Base-by-base conservation (phyloP, 805 yeast genomes). In the Lachancea meyersii region DNA sequence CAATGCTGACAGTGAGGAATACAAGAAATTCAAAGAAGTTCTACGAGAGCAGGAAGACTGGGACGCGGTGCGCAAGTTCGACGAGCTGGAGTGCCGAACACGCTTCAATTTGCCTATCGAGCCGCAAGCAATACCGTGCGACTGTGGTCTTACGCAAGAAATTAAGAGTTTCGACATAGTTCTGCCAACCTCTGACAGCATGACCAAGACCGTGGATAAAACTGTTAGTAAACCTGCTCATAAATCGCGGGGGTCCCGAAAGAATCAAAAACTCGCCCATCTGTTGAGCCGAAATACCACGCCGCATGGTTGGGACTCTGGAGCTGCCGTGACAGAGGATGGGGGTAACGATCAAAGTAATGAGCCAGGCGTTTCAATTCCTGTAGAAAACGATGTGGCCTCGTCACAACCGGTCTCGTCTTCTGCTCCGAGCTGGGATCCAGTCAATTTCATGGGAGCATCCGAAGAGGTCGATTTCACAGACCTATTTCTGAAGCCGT, bases 101-200 rank as follows among this genome's bases (percentile, higher is more conserved):
- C 48, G 52, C 22, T 52, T 54, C 30, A 61, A 61, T 44, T 40
- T 63, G 27, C 68, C 68, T 9, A 58, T 60, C 8, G 54, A 52
- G 17, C 49, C 57, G 1, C 49, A 61, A 10, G 50, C 58, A 31
- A 61, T 63, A 21, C 61, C 65, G 6, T 63, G 68, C 48, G 67
- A 63, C 28, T 63, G 68, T 55, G 68, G 68, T 23, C 50, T 63
- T 33, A 63, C 68, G 6, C 56, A 52, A 35, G 68, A 63, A 47
- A 60, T 63, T 38, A 51, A 58, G 44, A 57, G 61, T 31, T 63
- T 63, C 37, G 54, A 61, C 43, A 57, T 63, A 16, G 57, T 62
- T 16, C 46, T 63, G 34, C 68, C 68, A 3, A 54, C 54, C 27
- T 48, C 54, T 14, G 48, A 51, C 14, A 45, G 53, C 20, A 6